Evolutionary conservation across 1,284 basidiomycete genomes (phyloP), one percentile per base, ranked within the genome.

Genomic region (Rhodotorula sp.): DNA sequence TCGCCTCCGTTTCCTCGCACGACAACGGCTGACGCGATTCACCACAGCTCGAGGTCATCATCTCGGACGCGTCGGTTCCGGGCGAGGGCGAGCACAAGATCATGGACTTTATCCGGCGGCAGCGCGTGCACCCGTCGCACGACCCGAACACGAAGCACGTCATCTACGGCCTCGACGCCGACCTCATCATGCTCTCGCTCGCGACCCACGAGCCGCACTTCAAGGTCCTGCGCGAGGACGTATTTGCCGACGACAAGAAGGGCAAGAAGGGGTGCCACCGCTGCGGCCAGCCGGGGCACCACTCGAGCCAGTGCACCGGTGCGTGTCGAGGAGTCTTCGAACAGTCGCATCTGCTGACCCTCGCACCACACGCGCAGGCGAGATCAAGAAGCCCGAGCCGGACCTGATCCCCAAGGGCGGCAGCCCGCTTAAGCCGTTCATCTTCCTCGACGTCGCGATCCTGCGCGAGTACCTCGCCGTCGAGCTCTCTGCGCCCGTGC

Each of bases 1-100:
- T 52, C 48, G 41, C 25, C 55, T 49, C 10, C 7, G 54, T 50
- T 50, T 48, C 55, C 19, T 34, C 59, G 19, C 45, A n/a, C 41
- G 45, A 64, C 27, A 16, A 4, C 17, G 27, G 34, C 25, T 59
- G 44, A 59, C 45, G 19, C 14, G 13, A 42, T 57, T 76, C 48
- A 16, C 27, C 68, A 8, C 76, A 93, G 91, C 86, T 97, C 54
- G 89, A 98, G 85, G 91, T 99, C 74, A 90, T 99, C 76, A 93
- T 99, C 72, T 99, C 97, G 4, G 97, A 99, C 78, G 93, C 96
- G 3, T 90, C 91, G 68, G 97, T 99, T 16, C 96, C 96, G 2
- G 96, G 96, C 75, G 97, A 99, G 83, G 97, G 97, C 80, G 97
- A 99, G 82, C 97, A 99, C 84, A 99, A 99, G 85, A 98, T 99